phyloP scores from a whole-genome alignment of 169 alveolate species.

The Plasmodium knowlesi region DNA sequence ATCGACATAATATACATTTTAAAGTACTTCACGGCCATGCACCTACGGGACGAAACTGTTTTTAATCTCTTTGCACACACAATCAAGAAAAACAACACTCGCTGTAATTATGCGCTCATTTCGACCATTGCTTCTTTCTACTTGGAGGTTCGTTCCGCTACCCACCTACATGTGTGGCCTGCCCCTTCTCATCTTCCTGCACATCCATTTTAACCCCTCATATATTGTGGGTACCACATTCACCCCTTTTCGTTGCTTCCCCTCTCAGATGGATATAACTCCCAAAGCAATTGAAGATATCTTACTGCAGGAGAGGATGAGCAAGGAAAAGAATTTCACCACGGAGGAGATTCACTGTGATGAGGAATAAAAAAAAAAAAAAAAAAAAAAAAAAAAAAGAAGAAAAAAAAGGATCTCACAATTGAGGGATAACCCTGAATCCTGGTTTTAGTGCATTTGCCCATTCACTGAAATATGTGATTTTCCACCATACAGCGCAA shows the following conservation, averaged over 20 bases:
- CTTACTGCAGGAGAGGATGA: constrained; percentile 28
- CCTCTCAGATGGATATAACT: constrained; percentile 59
- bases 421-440: not conserved
- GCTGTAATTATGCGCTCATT: constrained; percentile 8
- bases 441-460: not conserved
- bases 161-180: not conserved
- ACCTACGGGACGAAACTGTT: constrained; percentile 19
- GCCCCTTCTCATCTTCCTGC: too few species aligned
- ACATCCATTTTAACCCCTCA: not conserved
- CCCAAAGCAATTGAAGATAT: constrained; percentile 51
- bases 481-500: not conserved
- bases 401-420: not conserved
- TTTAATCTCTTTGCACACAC: constrained; percentile 46
- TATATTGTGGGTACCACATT: not conserved
- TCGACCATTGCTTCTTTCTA: constrained; percentile 55
- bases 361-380: constrained; percentile 37
- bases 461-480: not conserved
- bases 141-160: constrained; percentile 32
- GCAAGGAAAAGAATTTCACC: constrained; percentile 1
- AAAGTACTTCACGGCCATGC: constrained; percentile 56
- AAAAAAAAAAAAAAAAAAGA: not conserved
- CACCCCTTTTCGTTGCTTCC: not conserved
- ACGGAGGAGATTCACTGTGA: constrained; percentile 70
- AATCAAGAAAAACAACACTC: constrained; percentile 33
- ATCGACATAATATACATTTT: constrained; percentile 66